These are phyloP conservation scores for Pseudocercospora fuligena DNA, from an alignment of 2,329 filamentous ascomycete genomes.

Conservation along the genomic window DNA sequence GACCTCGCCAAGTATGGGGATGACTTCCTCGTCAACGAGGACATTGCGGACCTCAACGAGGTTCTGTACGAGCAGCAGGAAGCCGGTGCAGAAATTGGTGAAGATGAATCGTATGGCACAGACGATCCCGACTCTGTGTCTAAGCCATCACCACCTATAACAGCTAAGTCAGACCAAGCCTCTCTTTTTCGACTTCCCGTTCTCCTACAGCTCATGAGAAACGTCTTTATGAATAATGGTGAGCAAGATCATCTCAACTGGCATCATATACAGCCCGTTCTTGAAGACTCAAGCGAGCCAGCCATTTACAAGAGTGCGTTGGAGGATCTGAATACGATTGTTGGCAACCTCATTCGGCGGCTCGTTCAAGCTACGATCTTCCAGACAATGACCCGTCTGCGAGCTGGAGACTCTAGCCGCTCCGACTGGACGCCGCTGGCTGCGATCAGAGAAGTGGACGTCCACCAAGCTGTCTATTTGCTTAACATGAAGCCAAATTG, in stretches of 20 bases:
- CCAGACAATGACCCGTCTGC: constrained; percentile 71
- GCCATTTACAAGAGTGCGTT: constrained; percentile 76
- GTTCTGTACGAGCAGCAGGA: constrained; percentile 16
- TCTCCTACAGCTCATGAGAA: constrained; percentile 68
- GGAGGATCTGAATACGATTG: constrained; percentile 73
- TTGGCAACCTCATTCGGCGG: constrained; percentile 69
- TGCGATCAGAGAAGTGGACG: constrained; percentile 49
- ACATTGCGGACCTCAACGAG: constrained; percentile 43
- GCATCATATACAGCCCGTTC: constrained; percentile 57
- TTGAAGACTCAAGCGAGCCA: constrained; percentile 57
- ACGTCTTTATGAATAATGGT: constrained; percentile 75
- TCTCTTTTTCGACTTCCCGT: constrained; percentile 62
- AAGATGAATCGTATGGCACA: not conserved
- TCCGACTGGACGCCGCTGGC: constrained; percentile 31
- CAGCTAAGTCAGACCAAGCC: constrained; percentile 31
- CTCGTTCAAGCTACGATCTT: constrained; percentile 72
- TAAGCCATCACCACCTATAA: constrained; percentile 3
- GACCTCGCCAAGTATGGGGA: constrained; percentile 67
- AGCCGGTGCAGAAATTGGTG: constrained; percentile 35
- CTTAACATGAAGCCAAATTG: constrained; percentile 56
- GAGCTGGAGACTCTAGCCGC: constrained; percentile 48
- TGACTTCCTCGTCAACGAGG: constrained; percentile 66
- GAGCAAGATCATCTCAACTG: constrained; percentile 68
- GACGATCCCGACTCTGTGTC: not conserved
- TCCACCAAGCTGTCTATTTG: constrained; percentile 59